Evolutionary conservation across 768 basidiomycete genomes (phyloP).

Genomic region (Phaeotremella skinneri): DNA sequence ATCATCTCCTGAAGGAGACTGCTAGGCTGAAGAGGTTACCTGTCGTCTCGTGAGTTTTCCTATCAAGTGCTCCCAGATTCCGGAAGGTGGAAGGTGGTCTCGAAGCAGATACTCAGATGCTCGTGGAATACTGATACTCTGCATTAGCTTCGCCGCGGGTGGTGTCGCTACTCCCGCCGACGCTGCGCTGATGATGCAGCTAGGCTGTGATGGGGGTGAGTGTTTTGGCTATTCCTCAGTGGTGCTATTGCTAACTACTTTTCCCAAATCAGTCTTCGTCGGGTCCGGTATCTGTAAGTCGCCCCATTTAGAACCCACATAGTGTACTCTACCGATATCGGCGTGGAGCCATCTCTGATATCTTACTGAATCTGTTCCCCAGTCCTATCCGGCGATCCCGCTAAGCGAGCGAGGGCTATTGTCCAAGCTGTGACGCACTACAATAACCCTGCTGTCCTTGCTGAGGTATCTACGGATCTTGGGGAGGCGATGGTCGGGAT

Average conservation of each 20-base stretch:
- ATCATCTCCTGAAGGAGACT: conserved; percentile 91
- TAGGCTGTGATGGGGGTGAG: conserved; percentile 92
- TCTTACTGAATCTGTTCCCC: conserved; percentile 5
- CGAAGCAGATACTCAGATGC: neutral
- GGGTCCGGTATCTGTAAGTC: conserved; percentile 97
- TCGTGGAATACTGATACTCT: conserved; percentile 52
- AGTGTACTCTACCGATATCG: neutral
- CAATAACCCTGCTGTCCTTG: conserved; percentile 88
- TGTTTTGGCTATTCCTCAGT: conserved; percentile 8
- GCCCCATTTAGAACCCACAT: conserved; percentile 40
- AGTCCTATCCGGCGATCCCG: conserved; percentile 80
- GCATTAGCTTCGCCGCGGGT: conserved; percentile 74
- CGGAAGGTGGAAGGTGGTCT: neutral
- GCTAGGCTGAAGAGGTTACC: conserved; percentile 89
- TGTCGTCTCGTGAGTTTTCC: conserved; percentile 61
- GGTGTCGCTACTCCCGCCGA: conserved; percentile 95
- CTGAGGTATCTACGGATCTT: conserved; percentile 72
- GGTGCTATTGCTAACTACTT: conserved; percentile 11
- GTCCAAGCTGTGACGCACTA: conserved; percentile 97
- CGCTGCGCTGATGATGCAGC: conserved; percentile 98
- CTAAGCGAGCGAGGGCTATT: conserved; percentile 88
- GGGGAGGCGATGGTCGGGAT: conserved; percentile 93
- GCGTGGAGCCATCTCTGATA: neutral
- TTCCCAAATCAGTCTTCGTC: conserved; percentile 71
- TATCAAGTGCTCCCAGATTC: neutral